phyloP scores from a whole-genome alignment of 805 yeast genomes.

The Kuraishia floccosa region DNA sequence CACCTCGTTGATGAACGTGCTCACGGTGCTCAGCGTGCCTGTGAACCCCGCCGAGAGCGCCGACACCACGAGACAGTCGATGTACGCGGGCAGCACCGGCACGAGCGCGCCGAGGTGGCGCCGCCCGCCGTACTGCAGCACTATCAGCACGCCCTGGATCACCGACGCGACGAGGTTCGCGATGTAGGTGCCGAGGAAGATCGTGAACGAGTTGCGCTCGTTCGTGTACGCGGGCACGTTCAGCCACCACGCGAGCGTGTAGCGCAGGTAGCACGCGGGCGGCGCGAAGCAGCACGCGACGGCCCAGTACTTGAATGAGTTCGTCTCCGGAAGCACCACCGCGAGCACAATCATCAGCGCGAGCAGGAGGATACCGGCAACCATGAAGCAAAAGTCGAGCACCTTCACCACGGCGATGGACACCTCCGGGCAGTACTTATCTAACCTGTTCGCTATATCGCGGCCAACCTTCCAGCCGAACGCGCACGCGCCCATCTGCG shows the following conservation, averaged over 20 bases:
- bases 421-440: constrained; percentile 4
- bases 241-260: constrained; percentile 32
- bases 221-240: constrained; percentile 26
- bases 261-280: constrained; percentile 54
- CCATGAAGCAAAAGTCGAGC: neutral
- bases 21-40: constrained; percentile 63
- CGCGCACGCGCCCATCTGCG: constrained; percentile 51
- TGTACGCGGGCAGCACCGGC: constrained; percentile 13
- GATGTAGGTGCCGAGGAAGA: constrained; percentile 32
- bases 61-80: constrained; percentile 37
- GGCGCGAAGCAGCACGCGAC: constrained; percentile 60
- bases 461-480: constrained; percentile 50
- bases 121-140: constrained; percentile 21
- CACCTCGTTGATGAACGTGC: constrained; percentile 69
- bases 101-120: constrained; percentile 9
- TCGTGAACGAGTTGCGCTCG: no score
- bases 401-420: neutral
- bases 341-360: constrained; percentile 30
- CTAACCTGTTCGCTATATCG: constrained; percentile 22
- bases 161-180: constrained; percentile 37
- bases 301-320: constrained; percentile 59
- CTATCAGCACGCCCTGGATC: constrained; percentile 28
- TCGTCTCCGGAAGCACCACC: constrained; percentile 17
- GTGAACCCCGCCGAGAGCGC: constrained; percentile 59
- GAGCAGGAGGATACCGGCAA: constrained; percentile 11